Percentiles rank a stretch among this genome's conserved stretches.
Conservation (phyloP, 306 rosid genomes). For the Erythrophleum fordii region DNA sequence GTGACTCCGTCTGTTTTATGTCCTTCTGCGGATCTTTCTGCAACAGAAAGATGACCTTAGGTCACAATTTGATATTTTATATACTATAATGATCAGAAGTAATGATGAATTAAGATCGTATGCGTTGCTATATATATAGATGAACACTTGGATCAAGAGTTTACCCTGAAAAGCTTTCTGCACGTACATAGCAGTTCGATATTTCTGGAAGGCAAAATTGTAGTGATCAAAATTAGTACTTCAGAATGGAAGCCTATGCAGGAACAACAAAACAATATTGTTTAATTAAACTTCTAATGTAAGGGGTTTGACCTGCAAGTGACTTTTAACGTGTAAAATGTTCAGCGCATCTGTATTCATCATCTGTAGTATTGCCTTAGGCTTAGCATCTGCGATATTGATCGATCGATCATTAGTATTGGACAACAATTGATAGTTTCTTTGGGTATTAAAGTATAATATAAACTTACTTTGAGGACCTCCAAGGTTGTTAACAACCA, state of each 20-base stretch:
- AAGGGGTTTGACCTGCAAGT: slow-evolving; percentile 35
- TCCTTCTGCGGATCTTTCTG: not conserved
- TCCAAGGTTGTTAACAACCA: slow-evolving; percentile 47
- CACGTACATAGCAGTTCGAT: not conserved
- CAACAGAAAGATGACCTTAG: not conserved
- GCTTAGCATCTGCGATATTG: slow-evolving; percentile 36
- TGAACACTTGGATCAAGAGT: not conserved
- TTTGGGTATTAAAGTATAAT: too few relatives aligned
- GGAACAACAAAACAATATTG: too few relatives aligned
- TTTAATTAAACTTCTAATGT: not conserved
- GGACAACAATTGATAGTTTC: not conserved
- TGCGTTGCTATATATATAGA: too few relatives aligned
- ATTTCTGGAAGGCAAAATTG: slow-evolving; percentile 16
- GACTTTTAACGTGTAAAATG: slow-evolving; percentile 41
- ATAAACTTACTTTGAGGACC: slow-evolving; percentile 45
- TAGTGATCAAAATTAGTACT: not conserved
- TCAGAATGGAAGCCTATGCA: not conserved
- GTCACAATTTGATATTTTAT: too few relatives aligned
- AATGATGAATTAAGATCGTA: too few relatives aligned
- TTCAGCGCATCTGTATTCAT: slow-evolving; percentile 28
- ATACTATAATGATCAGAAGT: too few relatives aligned
- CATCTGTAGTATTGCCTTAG: slow-evolving; percentile 33
- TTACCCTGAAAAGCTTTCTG: slow-evolving; percentile 4
- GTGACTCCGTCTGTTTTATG: not conserved
- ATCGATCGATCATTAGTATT: not conserved